Base-by-base conservation (phyloP, 306 rosid species). In the Cicer chorassanicum region DNA sequence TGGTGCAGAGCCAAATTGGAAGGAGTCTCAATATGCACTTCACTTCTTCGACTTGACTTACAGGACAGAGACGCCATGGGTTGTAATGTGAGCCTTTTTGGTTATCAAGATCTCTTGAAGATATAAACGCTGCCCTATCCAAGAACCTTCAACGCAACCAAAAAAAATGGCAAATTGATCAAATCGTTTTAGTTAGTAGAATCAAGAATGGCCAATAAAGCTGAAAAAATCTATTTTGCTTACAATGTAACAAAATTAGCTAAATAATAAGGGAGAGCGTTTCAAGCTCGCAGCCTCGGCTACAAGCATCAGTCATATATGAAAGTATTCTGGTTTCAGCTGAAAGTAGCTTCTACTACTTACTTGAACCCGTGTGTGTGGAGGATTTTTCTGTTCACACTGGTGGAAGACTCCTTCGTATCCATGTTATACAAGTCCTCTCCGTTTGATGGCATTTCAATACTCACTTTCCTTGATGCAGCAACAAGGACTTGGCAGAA, bases 1-100 rank as follows among this genome's bases (percentile, higher is more conserved):
- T 95, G 78, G 99, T 95, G 90, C 99, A 95, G 72, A 95, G 93
- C 99, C 99, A 95, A 36, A 95, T 95, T 29, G 99, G 99, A 78
- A 95, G 96, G 40, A 95, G 85, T 76, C 99, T 87, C 18, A 95
- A 80, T 78, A 95, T 86, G 89, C 99, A 95, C 84, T 95, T 95
- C 40, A 95, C 97, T 79, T 95, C 99, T 79, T 95, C 99, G 45
- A 95, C 96, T 87, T 95, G 99, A 46, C 93, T 87, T 48, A 95
- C 64, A 6, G 98, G 89, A 72, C 99, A 92, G 45, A 95, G 93
- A 36, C 67, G 81, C 99, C 99, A 95, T 1, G 88, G 96, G 78
- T 83, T 88, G 74, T 41, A 36, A 63, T 39, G 13, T 9, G 85
- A 76, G 6, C 72, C 75, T 34, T 84, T 83, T 62, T 85, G 84